These are phyloP conservation scores for Dovyalis caffra DNA, from an alignment of 345 rosid species.

Conservation along the genomic window DNA sequence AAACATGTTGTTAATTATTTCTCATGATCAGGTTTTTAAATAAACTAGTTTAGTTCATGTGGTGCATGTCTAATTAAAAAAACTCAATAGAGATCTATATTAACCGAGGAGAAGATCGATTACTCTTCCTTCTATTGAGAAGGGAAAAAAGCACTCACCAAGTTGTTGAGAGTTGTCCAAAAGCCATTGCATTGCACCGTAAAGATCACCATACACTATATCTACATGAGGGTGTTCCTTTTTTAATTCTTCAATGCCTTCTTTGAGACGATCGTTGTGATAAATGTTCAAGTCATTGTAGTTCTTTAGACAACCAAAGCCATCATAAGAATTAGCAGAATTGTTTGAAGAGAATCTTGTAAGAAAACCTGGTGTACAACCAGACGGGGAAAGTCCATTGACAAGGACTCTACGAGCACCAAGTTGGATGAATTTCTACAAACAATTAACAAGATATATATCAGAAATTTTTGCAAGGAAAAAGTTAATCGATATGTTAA, in stretches of 20 bases:
- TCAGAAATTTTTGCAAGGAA: no score
- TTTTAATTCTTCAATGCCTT: conserved; percentile 7
- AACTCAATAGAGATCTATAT: no score
- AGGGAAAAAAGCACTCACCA: conserved; percentile 2
- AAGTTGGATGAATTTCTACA: conserved; percentile 9
- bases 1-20: no score
- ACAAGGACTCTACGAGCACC: conserved; percentile 15
- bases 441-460: background rate
- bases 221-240: conserved; percentile 13
- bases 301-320: conserved; percentile 18
- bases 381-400: conserved; percentile 18
- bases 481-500: no score
- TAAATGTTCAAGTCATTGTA: conserved; percentile 20
- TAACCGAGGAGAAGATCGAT: no score
- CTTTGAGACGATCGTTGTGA: conserved; percentile 23
- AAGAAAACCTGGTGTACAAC: conserved; percentile 8
- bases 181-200: conserved; percentile 10
- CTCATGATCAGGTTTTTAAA: no score
- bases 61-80: no score
- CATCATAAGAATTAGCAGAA: conserved; percentile 13
- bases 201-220: conserved; percentile 28
- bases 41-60: no score
- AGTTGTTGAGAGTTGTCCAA: background rate
- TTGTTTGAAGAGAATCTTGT: background rate
- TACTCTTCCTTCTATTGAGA: no score